A percentile compares a stretch with the other conserved stretches of the same genome.
These are phyloP conservation scores for Lactarius quietus DNA, from an alignment of 768 basidiomycete species.

Conservation along the genomic window DNA sequence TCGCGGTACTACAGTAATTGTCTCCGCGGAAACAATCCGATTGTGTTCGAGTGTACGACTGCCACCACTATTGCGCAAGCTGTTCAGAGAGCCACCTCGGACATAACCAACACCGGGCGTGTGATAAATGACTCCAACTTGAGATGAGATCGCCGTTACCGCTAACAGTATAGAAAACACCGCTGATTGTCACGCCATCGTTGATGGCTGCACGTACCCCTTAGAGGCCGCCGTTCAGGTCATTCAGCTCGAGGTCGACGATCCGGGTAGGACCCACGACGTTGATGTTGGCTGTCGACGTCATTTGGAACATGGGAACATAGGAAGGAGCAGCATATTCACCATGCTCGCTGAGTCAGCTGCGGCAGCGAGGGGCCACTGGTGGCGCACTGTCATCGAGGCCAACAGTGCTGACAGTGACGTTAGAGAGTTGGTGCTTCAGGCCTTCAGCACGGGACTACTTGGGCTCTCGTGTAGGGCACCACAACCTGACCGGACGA, in stretches of 20 bases:
- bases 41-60: conserved; percentile 51
- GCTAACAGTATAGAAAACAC: conserved; percentile 48
- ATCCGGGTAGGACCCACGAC: conserved; percentile 34
- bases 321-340: no score
- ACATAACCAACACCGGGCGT: conserved; percentile 24
- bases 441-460: conserved; percentile 31
- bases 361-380: conserved; percentile 47
- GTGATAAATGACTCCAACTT: conserved; percentile 31
- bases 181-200: conserved; percentile 30
- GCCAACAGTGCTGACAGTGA: conserved; percentile 37
- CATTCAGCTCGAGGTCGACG: conserved; percentile 61
- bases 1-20: conserved; percentile 37
- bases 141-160: conserved; percentile 41
- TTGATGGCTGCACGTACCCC: conserved; percentile 26
- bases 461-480: conserved; percentile 45
- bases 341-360: conserved; percentile 88
- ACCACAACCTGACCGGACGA: conserved; percentile 79
- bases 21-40: conserved; percentile 46
- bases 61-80: conserved; percentile 43
- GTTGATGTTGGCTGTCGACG: conserved; percentile 36
- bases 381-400: no score
- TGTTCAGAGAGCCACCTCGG: conserved; percentile 31
- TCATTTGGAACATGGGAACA: conserved; percentile 91
- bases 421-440: conserved; percentile 88
- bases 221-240: conserved; percentile 61